These are phyloP conservation scores for Cutaneotrichosporon spelunceum DNA, from an alignment of 1,284 basidiomycete species.

Conservation along the genomic window DNA sequence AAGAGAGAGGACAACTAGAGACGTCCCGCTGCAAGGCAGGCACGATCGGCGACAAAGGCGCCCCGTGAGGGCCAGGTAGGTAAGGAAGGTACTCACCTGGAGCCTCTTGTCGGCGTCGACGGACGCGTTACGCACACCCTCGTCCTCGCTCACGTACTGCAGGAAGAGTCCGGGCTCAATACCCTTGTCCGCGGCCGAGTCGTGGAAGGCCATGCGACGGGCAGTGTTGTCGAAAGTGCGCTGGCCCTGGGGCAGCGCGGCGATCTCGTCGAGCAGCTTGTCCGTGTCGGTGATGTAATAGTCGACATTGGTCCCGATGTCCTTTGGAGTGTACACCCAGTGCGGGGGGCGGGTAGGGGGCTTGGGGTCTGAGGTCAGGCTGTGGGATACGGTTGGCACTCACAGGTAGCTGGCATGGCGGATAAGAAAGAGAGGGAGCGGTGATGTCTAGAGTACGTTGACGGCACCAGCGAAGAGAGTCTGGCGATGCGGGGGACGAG, in stretches of 20 bases:
- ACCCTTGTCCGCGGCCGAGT: constrained; percentile 9
- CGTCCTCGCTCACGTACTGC: constrained; percentile 23
- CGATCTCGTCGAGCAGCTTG: constrained; percentile 16
- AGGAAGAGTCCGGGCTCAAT: constrained; percentile 19
- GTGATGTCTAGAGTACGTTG: background rate
- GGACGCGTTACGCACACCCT: constrained; percentile 19
- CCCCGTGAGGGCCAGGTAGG: background rate
- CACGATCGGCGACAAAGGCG: background rate
- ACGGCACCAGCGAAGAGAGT: background rate
- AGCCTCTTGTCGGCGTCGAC: constrained; percentile 21
- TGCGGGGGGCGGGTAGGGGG: constrained; percentile 20
- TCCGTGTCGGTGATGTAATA: constrained; percentile 12
- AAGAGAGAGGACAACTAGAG: background rate
- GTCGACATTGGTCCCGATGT: constrained; percentile 13
- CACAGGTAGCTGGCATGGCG: constrained; percentile 6
- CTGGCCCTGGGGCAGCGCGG: constrained; percentile 21
- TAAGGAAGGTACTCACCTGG: constrained; percentile 8
- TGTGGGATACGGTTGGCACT: background rate
- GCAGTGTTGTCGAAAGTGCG: constrained; percentile 22
- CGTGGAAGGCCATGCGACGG: constrained; percentile 18
- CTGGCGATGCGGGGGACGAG: background rate
- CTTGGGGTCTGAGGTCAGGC: constrained; percentile 15
- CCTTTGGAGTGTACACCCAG: constrained; percentile 19
- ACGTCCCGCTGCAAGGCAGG: background rate
- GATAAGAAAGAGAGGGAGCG: constrained; percentile 3